Base-by-base conservation (phyloP, 441 rosid genomes). In the Erodium chrysanthum region DNA sequence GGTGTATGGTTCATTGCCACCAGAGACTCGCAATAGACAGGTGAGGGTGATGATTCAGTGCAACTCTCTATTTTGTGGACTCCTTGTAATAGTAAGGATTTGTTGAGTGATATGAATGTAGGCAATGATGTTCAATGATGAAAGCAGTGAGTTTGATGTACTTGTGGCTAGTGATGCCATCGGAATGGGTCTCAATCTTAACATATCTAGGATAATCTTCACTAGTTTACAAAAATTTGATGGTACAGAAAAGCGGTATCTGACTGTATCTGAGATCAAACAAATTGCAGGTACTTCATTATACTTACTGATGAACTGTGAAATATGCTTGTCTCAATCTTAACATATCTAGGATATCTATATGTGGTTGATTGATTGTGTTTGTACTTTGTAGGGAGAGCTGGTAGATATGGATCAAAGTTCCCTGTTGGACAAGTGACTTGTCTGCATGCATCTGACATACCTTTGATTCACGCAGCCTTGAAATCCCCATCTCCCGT, bases 141-240 rank as follows among this genome's bases (percentile, higher is more conserved):
- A 74, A 69, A 84, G 83, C 78, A 91, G 85, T 68, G 88, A 86
- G 78, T 85, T 88, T 78, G 98, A 93, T 77, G 95, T 93, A 76
- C 96, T 93, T 79, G 97, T 93, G 77, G 95, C 98, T 54, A 91
- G 97, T 79, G 98, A 93, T 81, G 98, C 98, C 66, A 91, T 93
- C 61, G 98, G 96, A 73, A 93, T 93, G 98, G 96, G 98, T 59
- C 96, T 93, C 68, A 93, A 93, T 73, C 83, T 93, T 74, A 89
- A 91, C 71, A 93, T 93, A 60, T 91, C 98, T 59, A 84, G 96
- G 84, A 86, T 93, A 52, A 85, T 93, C 76, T 93, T 93, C 79
- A 84, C 96, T 59, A 81, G 91, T 5, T 80, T 93, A 83, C 21
- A 80, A 73, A 93, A 93, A 73, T 89, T 79, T 69, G 96, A 91